Conservation (phyloP, 306 rosid species). For the Sicyos baderoa region DNA sequence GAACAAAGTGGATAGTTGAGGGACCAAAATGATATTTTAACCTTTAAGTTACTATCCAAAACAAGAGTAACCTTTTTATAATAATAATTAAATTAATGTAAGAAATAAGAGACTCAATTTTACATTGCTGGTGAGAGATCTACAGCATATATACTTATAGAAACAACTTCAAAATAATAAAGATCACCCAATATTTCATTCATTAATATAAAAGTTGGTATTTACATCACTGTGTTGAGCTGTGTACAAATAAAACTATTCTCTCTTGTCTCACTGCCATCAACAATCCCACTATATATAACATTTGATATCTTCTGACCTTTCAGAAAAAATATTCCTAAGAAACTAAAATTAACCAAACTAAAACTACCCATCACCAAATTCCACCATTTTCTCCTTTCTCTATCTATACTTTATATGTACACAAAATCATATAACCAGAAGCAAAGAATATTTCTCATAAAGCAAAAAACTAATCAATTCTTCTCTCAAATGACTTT, state of each 20-base stretch:
- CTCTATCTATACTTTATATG: constrained; percentile 32
- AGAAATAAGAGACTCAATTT: too few species aligned
- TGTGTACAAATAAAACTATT: neutral
- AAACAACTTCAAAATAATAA: too few species aligned
- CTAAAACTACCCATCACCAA: constrained; percentile 42
- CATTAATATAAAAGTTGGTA: constrained; percentile 6
- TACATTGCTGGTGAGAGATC: too few species aligned
- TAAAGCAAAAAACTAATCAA: neutral
- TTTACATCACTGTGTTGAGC: neutral
- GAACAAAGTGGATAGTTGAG: too few species aligned
- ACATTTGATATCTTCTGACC: neutral
- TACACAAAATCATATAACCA: constrained; percentile 23
- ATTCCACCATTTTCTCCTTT: constrained; percentile 25
- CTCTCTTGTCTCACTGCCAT: constrained; percentile 3
- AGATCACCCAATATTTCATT: neutral
- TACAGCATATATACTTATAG: neutral
- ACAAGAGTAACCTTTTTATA: too few species aligned
- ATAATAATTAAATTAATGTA: too few species aligned
- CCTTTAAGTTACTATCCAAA: too few species aligned
- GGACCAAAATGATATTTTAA: too few species aligned
- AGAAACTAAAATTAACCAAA: constrained; percentile 15
- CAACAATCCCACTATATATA: constrained; percentile 8
- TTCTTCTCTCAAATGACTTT: neutral
- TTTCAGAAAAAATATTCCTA: neutral
- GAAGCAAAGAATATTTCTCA: constrained; percentile 18